Percentiles rank a stretch among this genome's conserved stretches.
Conservation (phyloP, 192 early-diverging fungal genomes). For the Chytriomyces sp. region DNA sequence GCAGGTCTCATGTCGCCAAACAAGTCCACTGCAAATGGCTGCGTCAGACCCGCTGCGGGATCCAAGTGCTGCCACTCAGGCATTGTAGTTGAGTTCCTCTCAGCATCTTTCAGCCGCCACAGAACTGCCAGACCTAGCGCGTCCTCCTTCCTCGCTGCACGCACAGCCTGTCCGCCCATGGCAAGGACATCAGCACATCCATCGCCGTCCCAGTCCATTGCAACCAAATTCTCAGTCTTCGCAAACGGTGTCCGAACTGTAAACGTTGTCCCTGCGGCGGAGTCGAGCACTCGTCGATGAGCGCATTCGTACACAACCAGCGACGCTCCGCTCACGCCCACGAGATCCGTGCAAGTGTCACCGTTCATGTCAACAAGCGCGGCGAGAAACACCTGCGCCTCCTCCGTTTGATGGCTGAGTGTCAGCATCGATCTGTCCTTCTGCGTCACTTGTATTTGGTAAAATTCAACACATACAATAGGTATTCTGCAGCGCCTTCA, state of each 20-base stretch:
- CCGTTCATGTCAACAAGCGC: constrained; percentile 88
- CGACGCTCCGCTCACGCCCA: constrained; percentile 73
- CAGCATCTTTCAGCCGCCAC: too few relatives aligned
- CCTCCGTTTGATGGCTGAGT: too few relatives aligned
- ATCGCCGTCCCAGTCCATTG: constrained; percentile 90
- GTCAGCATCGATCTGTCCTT: too few relatives aligned
- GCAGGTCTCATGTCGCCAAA: constrained; percentile 67
- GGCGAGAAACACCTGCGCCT: constrained; percentile 43
- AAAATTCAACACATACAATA: background rate
- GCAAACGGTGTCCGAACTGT: constrained; percentile 53
- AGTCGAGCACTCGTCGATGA: background rate
- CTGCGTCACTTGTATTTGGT: too few relatives aligned
- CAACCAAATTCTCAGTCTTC: constrained; percentile 73
- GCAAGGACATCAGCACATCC: constrained; percentile 84
- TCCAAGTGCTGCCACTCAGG: background rate
- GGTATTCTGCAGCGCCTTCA: background rate
- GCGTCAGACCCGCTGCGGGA: constrained; percentile 17
- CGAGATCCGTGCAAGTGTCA: constrained; percentile 86
- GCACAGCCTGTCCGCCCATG: constrained; percentile 55
- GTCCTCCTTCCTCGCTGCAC: background rate
- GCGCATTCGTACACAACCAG: constrained; percentile 63
- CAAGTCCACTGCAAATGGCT: constrained; percentile 70
- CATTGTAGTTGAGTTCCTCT: too few relatives aligned
- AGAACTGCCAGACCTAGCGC: background rate
- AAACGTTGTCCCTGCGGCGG: constrained; percentile 19